These are phyloP conservation scores for Bondarzewia mesenterica DNA, from an alignment of 1,284 basidiomycete species.

Conservation along the genomic window DNA sequence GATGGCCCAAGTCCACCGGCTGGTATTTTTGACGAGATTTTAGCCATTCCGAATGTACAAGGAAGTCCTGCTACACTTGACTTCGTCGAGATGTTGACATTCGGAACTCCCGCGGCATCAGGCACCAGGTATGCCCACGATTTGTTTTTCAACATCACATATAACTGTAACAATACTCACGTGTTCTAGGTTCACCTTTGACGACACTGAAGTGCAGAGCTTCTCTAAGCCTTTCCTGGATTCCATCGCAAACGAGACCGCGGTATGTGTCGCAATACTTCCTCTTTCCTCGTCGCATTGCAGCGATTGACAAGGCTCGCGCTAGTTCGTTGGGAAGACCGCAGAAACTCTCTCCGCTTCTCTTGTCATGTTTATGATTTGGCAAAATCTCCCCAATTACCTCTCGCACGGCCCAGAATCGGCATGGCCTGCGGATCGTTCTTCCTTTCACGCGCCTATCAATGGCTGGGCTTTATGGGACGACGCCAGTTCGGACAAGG, in stretches of 20 bases:
- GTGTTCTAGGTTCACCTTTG: conserved; percentile 31
- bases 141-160: neutral
- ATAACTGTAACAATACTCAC: neutral
- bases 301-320: conserved; percentile 4
- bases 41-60: neutral
- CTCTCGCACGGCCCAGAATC: conserved; percentile 10
- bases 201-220: conserved; percentile 24
- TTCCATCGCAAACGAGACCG: neutral
- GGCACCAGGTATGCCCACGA: neutral
- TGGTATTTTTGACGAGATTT: conserved; percentile 10
- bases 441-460: conserved; percentile 10
- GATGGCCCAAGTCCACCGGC: conserved; percentile 6
- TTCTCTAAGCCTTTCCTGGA: neutral
- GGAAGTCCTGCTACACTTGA: conserved; percentile 18
- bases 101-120: conserved; percentile 25
- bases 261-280: neutral
- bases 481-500: conserved; percentile 4
- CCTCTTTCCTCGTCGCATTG: neutral
- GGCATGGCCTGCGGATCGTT: conserved; percentile 15
- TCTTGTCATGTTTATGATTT: conserved; percentile 3
- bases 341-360: conserved; percentile 10
- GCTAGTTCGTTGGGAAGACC: neutral
- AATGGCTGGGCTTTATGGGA: conserved; percentile 11
- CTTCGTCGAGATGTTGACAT: conserved; percentile 30
- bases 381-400: conserved; percentile 2